Evolutionary conservation across 805 yeast genomes (phyloP).

Genomic region (Metschnikowia amazonensis): DNA sequence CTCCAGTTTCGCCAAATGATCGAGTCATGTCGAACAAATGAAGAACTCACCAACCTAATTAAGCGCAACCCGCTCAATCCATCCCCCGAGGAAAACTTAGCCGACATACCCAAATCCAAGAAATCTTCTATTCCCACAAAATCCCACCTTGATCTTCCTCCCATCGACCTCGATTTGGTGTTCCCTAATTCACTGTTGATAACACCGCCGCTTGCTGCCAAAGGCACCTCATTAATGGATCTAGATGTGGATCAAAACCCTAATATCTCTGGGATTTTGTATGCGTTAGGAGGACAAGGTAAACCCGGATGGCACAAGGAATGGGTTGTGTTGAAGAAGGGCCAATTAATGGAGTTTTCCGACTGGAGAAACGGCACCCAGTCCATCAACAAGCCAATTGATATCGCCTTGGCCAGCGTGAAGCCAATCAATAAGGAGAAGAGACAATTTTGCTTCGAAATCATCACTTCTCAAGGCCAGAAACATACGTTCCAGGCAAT

Average conservation of each 20-base stretch:
- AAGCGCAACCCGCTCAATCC: conserved; percentile 25
- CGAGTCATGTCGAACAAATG: conserved; percentile 37
- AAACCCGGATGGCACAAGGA: conserved; percentile 82
- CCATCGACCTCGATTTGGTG: conserved; percentile 29
- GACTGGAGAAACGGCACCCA: conserved; percentile 75
- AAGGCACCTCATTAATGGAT: conserved; percentile 5
- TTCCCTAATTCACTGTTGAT: conserved; percentile 18
- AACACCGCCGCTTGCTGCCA: conserved; percentile 6
- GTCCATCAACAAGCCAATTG: conserved; percentile 63
- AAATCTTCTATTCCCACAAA: neutral
- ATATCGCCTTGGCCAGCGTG: conserved; percentile 62
- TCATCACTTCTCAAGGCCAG: conserved; percentile 61
- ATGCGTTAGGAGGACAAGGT: conserved; percentile 56
- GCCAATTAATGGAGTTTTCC: conserved; percentile 63
- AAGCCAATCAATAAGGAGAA: conserved; percentile 47
- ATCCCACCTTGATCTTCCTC: conserved; percentile 15
- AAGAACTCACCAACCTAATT: conserved; percentile 35
- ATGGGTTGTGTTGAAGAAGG: conserved; percentile 75
- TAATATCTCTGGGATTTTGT: conserved; percentile 48
- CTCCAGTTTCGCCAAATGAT: conserved; percentile 39
- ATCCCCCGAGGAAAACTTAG: neutral
- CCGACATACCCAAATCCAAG: conserved; percentile 2
- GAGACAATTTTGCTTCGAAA: conserved; percentile 64
- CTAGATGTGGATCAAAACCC: conserved; percentile 26
- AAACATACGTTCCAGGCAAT: conserved; percentile 75